Base-by-base conservation (phyloP, 352 stramenopile genomes). In the Nothophytophthora sp. region DNA sequence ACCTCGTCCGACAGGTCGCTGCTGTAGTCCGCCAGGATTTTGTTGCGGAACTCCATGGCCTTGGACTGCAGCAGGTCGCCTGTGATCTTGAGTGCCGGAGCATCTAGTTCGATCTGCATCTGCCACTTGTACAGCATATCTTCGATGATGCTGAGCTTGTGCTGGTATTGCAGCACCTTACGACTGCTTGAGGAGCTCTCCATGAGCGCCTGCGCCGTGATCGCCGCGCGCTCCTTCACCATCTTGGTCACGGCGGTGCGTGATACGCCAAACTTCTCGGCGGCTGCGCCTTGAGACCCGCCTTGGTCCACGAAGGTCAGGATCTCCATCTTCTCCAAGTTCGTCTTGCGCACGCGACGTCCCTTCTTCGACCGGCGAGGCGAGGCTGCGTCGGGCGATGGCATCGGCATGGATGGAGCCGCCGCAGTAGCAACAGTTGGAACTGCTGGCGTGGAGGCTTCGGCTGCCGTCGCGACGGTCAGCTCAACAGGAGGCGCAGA, bases 91-190 rank as follows among this genome's bases (percentile, higher is more conserved):
- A 89, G 27, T 5, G 60, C 72, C 5, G 82, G 79, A 3, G 73
- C 67, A 53, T 87, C 73, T 33, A 86, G 69, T 37, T 92, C 82
- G 1, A 89, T 67, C 50, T 92, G 82, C 22, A 92, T 66, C 56
- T 92, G 82, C 82, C 82, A 92, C 50, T 90, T 90, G 64, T 89
- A 86, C 25, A 92, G 66, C 80, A 89, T 92, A 23, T 92, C 82
- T 39, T 92, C 82, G 43, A 92, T 92, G 37, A 92, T 79, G 50
- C 79, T 89, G 1, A 92, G 50, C 56, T 92, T 90, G 60, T 90
- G 80, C 45, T 90, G 82, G 28, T 92, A 90, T 42, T 90, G 82
- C 45, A 92, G 51, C 22, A 92, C 82, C 55, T 92, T 92, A 12
- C 80, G 73, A 46, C 80, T 81, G 49, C 76, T 89, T 12, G 71